phyloP scores from a whole-genome alignment of 1,284 basidiomycete genomes.

The Ceratobasidium sp. region DNA sequence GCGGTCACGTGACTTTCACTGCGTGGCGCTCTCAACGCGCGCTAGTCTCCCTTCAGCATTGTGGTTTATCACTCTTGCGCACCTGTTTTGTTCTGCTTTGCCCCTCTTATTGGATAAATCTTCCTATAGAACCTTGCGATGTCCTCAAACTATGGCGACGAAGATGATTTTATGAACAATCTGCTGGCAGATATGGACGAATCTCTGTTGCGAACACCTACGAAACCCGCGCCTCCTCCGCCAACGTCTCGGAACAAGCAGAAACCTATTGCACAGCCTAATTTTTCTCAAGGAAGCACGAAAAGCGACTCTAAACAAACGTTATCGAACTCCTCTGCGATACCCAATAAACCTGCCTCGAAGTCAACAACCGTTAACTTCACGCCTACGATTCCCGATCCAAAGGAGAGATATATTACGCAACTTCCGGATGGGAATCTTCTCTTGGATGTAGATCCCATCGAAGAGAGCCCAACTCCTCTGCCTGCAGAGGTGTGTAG shows the following conservation, averaged over 20 bases:
- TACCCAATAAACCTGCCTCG: constrained; percentile 41
- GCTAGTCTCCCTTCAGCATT: neutral
- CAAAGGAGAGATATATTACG: neutral
- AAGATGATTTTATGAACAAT: constrained; percentile 57
- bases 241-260: neutral
- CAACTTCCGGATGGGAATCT: neutral
- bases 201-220: constrained; percentile 53
- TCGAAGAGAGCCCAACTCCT: constrained; percentile 11
- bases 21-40: neutral
- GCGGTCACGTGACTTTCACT: neutral
- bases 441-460: constrained; percentile 12
- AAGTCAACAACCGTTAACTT: neutral
- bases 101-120: neutral
- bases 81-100: neutral
- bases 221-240: constrained; percentile 29
- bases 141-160: constrained; percentile 51
- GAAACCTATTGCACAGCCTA: constrained; percentile 23
- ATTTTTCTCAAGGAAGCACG: constrained; percentile 12
- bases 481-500: constrained; percentile 20
- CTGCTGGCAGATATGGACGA: constrained; percentile 58
- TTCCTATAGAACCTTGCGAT: neutral
- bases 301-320: constrained; percentile 39
- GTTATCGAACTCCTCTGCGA: constrained; percentile 26
- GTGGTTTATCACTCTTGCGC: neutral
- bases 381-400: neutral